Conservation (phyloP, 2,329 filamentous ascomycete genomes). For the Byssothecium circinans region DNA sequence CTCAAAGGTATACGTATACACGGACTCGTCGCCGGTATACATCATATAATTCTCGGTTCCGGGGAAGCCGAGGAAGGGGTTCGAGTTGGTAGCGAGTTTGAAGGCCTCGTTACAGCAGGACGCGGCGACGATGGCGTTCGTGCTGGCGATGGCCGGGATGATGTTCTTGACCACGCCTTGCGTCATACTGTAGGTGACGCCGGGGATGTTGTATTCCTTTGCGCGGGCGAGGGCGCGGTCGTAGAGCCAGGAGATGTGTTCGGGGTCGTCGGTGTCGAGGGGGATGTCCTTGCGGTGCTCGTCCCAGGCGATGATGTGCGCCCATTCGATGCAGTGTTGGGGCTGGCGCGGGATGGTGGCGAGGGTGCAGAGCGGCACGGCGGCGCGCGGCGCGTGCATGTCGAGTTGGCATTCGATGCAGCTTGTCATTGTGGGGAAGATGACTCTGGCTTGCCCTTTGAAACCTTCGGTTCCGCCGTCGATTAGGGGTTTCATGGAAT, state of each 20-base stretch:
- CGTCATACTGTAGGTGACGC: conserved; percentile 92
- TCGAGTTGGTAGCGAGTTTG: conserved; percentile 84
- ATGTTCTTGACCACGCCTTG: conserved; percentile 99
- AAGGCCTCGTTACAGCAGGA: conserved; percentile 96
- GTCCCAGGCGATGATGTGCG: conserved; percentile 97
- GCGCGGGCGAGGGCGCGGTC: conserved; percentile 80
- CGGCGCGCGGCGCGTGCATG: conserved; percentile 97
- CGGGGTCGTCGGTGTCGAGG: conserved; percentile 93
- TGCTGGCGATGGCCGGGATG: conserved; percentile 96
- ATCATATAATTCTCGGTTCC: conserved; percentile 90
- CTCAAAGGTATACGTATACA: conserved; percentile 97
- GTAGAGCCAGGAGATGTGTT: conserved; percentile 97
- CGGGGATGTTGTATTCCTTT: conserved; percentile 83
- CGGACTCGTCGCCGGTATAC: conserved; percentile 93
- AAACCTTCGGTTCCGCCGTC: conserved; percentile 98
- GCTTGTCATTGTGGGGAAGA: conserved; percentile 87
- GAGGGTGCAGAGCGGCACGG: conserved; percentile 93
- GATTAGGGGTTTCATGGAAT: conserved; percentile 88
- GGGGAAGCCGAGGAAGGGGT: conserved; percentile 75
- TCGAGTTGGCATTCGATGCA: conserved; percentile 98
- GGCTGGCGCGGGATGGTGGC: conserved; percentile 95
- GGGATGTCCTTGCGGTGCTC: conserved; percentile 68
- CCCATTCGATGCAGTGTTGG: conserved; percentile 98
- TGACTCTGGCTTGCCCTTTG: conserved; percentile 93
- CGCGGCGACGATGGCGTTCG: conserved; percentile 94